Base-by-base conservation (phyloP, 495 filamentous ascomycete genomes). In the Lophiotrema nucula region DNA sequence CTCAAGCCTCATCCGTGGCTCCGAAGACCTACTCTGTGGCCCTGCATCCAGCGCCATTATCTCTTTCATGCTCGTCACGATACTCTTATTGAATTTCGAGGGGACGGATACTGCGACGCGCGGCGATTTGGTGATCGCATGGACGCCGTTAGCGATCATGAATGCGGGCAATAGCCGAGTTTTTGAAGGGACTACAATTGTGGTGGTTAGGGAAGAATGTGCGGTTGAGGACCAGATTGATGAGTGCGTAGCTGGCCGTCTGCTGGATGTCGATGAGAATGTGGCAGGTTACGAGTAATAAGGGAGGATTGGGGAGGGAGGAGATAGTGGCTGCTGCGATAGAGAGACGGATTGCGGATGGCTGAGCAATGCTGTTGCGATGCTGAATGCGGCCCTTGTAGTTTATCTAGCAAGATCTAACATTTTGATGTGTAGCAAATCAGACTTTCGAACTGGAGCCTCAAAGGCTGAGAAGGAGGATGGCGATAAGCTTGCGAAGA, bases 171-270 rank as follows among this genome's bases (percentile, higher is more conserved):
- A 52, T 52, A 16, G 48, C 41, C 31, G 48, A 52, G 48, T 52
- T 11, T 41, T 25, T 52, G 24, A 24, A 39, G 4, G 48, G 48
- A 10, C 21, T 52, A 19, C 21, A 39, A n/a, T n/a, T 52, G 33
- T 52, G 48, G 48, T 52, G 41, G 22, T 52, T 33, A 13, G 28
- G 48, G 48, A 52, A 52, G 35, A 52, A 38, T 26, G 31, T 24
- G 19, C 8, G n/a, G 8, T 52, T 28, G 48, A 52, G 48, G 24
- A 52, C 35, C 5, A 33, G 13, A 4, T 52, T 52, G 33, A 52
- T 52, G 31, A 41, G 48, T 13, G 38, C 48, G 6, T 33, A 52
- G 18, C 6, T 52, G 28, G 48, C 48, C 48, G 24, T 52, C 48
- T 41, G 38, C 22, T 41, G 28, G 48, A 24, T 52, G 6, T 21